Evolutionary conservation across 345 rosid species (phyloP), one percentile per base, ranked within the genome.

Genomic region (Pelargonium nanum): DNA sequence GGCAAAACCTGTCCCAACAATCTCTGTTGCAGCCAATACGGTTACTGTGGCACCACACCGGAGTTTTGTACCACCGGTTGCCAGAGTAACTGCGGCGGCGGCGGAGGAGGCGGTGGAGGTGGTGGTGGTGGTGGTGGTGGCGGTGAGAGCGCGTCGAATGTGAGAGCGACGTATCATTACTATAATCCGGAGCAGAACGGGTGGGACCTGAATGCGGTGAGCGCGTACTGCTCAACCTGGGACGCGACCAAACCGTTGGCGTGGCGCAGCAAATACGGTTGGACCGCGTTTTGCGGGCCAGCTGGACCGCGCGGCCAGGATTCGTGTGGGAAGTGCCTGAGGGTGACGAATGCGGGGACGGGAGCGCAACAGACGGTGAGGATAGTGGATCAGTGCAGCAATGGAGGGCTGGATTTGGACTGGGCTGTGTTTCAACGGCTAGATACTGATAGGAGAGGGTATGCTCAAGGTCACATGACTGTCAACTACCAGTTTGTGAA

Each of bases 271-370:
- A 79, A 65, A 56, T 75, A 82, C 28, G 90, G 90, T 3, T 81
- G 91, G 91, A 79, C 90, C 0, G 87, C 95, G 45, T 84, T 82
- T 22, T 81, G 91, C 2, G 82, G 78, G 0, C 88, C 86, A 0
- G 79, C 6, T 24, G 92, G 89, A 16, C 80, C 85, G 17, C 78
- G 22, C 0, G 94, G 94, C 20, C 85, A 74, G 60, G 81, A 75
- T 53, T 26, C 91, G 44, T 80, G 86, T 24, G 86, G 91, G 70
- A 68, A 30, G 45, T 83, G 92, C 68, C 70, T 73, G n/a, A 77
- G 63, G 86, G 77, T 81, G 22, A 77, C 77, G 2, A 81, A 83
- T 61, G 67, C 69, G 19, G 72, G 52, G 34, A 84, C 84, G 0
- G 56, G 77, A 65, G 25, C 81, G 22, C 71, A 64, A 32, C 64